Evolutionary conservation across 1,284 basidiomycete species (phyloP).

Genomic region (Rhodotorula sp.): DNA sequence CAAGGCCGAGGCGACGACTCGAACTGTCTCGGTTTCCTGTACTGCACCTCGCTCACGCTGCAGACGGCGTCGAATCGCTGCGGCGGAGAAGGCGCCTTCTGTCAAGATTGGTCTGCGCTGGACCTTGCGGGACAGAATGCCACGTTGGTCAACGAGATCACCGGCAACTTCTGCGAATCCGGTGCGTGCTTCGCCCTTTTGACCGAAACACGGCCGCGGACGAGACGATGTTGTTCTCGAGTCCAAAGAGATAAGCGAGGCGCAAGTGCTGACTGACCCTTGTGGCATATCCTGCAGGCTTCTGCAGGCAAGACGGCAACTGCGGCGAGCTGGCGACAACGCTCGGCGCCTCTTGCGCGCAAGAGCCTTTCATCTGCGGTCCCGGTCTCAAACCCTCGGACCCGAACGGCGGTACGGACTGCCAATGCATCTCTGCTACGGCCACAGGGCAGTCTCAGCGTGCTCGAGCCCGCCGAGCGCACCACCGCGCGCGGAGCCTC

Average conservation of each 20-base stretch:
- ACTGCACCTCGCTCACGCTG: slow-evolving; percentile 13
- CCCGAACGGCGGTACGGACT: neutral
- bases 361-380: slow-evolving; percentile 10
- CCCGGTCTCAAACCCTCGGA: too few relatives aligned
- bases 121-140: slow-evolving; percentile 8
- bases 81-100: slow-evolving; percentile 24
- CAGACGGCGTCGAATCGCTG: slow-evolving; percentile 14
- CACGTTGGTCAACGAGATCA: slow-evolving; percentile 9
- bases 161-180: slow-evolving; percentile 19
- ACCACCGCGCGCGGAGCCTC: neutral
- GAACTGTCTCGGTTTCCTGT: slow-evolving; percentile 32
- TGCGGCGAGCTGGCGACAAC: slow-evolving; percentile 12
- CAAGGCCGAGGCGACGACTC: slow-evolving; percentile 1
- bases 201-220: too few relatives aligned
- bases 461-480: slow-evolving; percentile 20
- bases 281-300: slow-evolving; percentile 15
- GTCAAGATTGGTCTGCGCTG: slow-evolving; percentile 17
- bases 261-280: neutral
- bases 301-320: neutral
- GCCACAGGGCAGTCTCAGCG: slow-evolving; percentile 9
- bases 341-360: slow-evolving; percentile 3
- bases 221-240: too few relatives aligned
- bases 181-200: neutral
- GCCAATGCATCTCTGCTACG: neutral
- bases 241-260: too few relatives aligned